A percentile compares a stretch with the other conserved stretches of the same genome.
phyloP scores from a whole-genome alignment of 2,329 filamentous ascomycete species.

The Aspergillus sergii region DNA sequence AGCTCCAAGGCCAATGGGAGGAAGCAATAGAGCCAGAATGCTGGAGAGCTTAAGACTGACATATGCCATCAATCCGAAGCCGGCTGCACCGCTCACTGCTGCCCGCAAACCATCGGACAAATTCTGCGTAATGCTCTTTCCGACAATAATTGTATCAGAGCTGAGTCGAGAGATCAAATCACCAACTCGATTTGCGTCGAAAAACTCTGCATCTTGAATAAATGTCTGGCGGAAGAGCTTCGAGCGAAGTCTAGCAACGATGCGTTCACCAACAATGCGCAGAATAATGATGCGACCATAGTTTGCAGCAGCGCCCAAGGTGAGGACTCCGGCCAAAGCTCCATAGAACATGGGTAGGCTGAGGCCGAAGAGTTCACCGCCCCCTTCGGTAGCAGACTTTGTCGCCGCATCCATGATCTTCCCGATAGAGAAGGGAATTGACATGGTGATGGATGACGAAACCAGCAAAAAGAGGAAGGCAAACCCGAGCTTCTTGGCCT shows the following conservation, averaged over 20 bases:
- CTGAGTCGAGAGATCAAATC: constrained; percentile 94
- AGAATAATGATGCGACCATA: constrained; percentile 93
- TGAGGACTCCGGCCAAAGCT: constrained; percentile 74
- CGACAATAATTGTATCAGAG: constrained; percentile 95
- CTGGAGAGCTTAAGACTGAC: constrained; percentile 88
- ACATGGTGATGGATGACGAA: constrained; percentile 92
- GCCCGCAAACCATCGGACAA: constrained; percentile 93
- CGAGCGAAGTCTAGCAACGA: constrained; percentile 85
- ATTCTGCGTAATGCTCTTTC: constrained; percentile 98
- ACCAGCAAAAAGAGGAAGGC: constrained; percentile 86
- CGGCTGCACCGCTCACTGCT: constrained; percentile 84
- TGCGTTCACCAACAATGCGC: constrained; percentile 90
- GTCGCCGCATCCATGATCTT: constrained; percentile 93
- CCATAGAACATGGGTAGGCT: constrained; percentile 86
- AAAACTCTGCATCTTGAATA: constrained; percentile 98
- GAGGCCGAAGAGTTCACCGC: constrained; percentile 74
- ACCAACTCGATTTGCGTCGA: constrained; percentile 94
- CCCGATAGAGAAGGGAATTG: constrained; percentile 93
- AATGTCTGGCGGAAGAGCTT: constrained; percentile 90
- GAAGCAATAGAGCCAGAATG: constrained; percentile 82
- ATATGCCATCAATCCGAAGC: constrained; percentile 93
- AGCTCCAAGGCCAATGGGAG: constrained; percentile 85
- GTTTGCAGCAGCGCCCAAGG: constrained; percentile 83
- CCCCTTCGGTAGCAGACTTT: constrained; percentile 66
- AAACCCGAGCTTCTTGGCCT: constrained; percentile 72